Base-by-base conservation (phyloP, 1,284 basidiomycete genomes). In the Afroboletus lepidellus region DNA sequence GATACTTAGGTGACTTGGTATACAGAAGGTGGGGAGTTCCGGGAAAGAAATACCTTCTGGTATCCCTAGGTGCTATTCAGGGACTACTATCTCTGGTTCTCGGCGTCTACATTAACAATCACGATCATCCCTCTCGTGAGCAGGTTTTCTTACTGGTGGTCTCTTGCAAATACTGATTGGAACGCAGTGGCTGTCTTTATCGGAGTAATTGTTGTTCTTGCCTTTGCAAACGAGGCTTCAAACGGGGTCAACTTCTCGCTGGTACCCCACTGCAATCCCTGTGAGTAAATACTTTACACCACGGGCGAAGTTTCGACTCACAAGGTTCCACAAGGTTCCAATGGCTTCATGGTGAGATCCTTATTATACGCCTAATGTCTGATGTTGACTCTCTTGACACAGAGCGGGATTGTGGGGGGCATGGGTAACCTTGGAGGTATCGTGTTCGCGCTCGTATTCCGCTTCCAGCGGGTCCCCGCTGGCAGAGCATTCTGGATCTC, bases 161-260 rank as follows among this genome's bases (percentile, higher is more conserved):
- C 25, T 0, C 5, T 16, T 21, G 18, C 13, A 13, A 23, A 30
- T n/a, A 41, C 46, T 43, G 38, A 56, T 25, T 15, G 25, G 50
- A 24, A 46, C 41, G 5, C 16, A 60, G 55, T 67, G 24, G 48
- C 57, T 3, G 44, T 73, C 13, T 63, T 74, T 39, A 67, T 68
- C n/a, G 60, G 67, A 8, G 57, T 74, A 34, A 56, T 67, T 6
- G 21, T 56, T 21, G 29, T 67, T 23, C 43, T 57, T 23, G 58
- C 61, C 11, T 11, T 50, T 2, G 51, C 49, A 21, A 59, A 57
- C 20, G 77, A 81, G 57, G 65, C 74, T 7, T 79, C 70, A 0
- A 82, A 81, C 53, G 81, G 81, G 3, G 74, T 76, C 3, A 80
- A 78, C 60, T 83, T 82, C 59, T 69, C 77, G 5, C 69, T 81